phyloP scores from a whole-genome alignment of 768 basidiomycete species.

The Pulveroboletus sp. region DNA sequence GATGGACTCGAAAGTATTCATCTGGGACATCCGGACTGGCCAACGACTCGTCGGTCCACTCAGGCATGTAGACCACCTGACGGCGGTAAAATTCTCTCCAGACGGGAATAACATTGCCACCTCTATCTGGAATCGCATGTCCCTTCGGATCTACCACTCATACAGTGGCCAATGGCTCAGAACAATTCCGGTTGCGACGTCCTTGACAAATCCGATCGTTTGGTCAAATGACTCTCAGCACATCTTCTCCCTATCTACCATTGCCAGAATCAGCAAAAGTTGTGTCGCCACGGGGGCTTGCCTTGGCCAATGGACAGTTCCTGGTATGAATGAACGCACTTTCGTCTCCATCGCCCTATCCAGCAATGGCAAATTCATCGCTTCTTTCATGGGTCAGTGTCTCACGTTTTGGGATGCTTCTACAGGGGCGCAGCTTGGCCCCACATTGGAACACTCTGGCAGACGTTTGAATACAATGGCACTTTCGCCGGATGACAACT shows the following conservation, averaged over 20 bases:
- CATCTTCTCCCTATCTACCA: neutral
- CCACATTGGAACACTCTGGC: neutral
- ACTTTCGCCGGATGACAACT: conserved; percentile 1
- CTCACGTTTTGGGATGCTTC: conserved; percentile 8
- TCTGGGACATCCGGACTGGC: conserved; percentile 9
- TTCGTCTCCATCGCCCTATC: neutral
- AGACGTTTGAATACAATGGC: conserved; percentile 1
- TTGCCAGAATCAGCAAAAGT: neutral
- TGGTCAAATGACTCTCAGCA: neutral
- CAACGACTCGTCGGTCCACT: conserved; percentile 7
- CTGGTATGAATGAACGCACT: neutral
- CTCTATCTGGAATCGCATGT: neutral
- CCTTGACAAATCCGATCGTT: neutral
- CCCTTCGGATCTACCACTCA: conserved; percentile 4
- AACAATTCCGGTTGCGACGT: neutral
- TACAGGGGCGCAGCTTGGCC: conserved; percentile 1
- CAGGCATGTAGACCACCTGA: neutral
- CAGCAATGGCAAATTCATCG: neutral
- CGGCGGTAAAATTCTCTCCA: conserved; percentile 5
- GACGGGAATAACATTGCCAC: neutral
- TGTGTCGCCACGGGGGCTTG: neutral
- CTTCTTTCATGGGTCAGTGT: neutral
- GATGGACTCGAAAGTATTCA: neutral
- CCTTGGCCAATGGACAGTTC: neutral
- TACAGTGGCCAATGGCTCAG: neutral